A percentile compares a stretch with the other conserved stretches of the same genome.
Evolutionary conservation across 768 basidiomycete genomes (phyloP).

Genomic region (Cystobasidium tubakii): DNA sequence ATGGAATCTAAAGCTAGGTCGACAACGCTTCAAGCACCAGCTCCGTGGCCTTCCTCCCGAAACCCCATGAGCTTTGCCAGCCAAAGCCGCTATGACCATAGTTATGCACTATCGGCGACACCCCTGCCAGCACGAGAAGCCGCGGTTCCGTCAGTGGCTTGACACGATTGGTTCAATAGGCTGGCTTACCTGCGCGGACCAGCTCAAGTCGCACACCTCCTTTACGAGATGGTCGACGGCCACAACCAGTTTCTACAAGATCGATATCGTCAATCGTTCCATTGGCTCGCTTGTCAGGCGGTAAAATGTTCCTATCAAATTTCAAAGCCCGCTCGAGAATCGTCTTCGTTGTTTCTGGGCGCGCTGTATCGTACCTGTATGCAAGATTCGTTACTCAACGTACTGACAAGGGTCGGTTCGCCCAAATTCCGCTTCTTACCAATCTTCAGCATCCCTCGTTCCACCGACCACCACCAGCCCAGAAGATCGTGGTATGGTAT

Average conservation of each 20-base stretch:
- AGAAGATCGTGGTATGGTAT: conserved; percentile 49
- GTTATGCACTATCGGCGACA: conserved; percentile 45
- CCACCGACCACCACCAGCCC: conserved; percentile 51
- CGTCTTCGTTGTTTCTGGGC: conserved; percentile 42
- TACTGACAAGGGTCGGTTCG: no score
- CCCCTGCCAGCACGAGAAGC: not conserved
- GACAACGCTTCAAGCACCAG: not conserved
- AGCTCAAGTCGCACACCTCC: conserved; percentile 46
- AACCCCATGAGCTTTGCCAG: conserved; percentile 50
- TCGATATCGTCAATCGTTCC: conserved; percentile 30
- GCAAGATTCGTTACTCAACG: conserved; percentile 1
- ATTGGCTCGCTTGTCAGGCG: conserved; percentile 27
- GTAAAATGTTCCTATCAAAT: conserved; percentile 37
- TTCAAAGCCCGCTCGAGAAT: conserved; percentile 45
- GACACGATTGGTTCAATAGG: not conserved
- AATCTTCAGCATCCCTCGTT: conserved; percentile 48
- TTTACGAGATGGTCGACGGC: conserved; percentile 47
- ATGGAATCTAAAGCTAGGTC: not conserved
- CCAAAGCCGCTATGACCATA: conserved; percentile 51
- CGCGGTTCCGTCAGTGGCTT: not conserved
- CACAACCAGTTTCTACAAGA: conserved; percentile 37
- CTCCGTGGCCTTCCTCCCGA: conserved; percentile 15
- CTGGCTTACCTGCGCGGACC: not conserved
- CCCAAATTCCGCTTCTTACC: no score
- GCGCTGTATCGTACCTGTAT: conserved; percentile 39